Percentiles rank a stretch among this genome's conserved stretches.
Evolutionary conservation across 805 yeast species (phyloP).

Genomic region (Suhomyces emberorum): DNA sequence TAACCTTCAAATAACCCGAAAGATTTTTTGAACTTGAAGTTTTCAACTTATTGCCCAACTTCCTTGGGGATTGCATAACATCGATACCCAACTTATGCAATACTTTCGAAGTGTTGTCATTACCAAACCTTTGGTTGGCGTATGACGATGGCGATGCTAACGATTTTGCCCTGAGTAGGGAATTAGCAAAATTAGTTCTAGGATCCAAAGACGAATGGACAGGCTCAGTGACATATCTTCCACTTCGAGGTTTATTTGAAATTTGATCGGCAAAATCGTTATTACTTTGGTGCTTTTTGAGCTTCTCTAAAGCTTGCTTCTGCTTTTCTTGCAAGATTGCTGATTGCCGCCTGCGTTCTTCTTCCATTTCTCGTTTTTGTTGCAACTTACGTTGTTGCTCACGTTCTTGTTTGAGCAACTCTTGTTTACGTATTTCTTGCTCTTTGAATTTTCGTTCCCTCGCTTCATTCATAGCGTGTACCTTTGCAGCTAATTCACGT

Average conservation of each 20-base stretch:
- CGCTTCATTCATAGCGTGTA: conserved; percentile 10
- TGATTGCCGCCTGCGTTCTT: conserved; percentile 20
- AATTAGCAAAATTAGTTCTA: conserved; percentile 18
- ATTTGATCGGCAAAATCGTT: conserved; percentile 15
- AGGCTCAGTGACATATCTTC: conserved; percentile 27
- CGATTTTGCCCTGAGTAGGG: conserved; percentile 37
- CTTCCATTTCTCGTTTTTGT: conserved; percentile 10
- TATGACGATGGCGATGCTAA: conserved; percentile 27
- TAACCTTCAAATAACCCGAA: conserved; percentile 13
- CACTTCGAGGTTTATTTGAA: conserved; percentile 6
- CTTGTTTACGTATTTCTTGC: conserved; percentile 15
- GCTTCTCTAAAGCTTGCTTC: conserved; percentile 26
- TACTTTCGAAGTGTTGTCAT: conserved; percentile 29
- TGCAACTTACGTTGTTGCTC: conserved; percentile 18
- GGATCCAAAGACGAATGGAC: conserved; percentile 36
- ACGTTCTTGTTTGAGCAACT: conserved; percentile 19
- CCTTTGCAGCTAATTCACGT: conserved; percentile 13
- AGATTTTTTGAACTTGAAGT: conserved; percentile 38
- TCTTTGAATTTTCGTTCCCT: conserved; percentile 16
- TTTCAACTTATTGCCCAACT: conserved; percentile 22
- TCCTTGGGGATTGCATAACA: conserved; percentile 13
- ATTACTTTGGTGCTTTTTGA: conserved; percentile 15
- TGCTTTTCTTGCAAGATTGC: conserved; percentile 24
- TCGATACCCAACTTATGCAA: conserved; percentile 39
- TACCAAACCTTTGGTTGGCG: conserved; percentile 14